Percentiles rank a stretch among this genome's conserved stretches.
Evolutionary conservation across 2,329 filamentous ascomycete genomes (phyloP).

Genomic region (Oidium heveae): DNA sequence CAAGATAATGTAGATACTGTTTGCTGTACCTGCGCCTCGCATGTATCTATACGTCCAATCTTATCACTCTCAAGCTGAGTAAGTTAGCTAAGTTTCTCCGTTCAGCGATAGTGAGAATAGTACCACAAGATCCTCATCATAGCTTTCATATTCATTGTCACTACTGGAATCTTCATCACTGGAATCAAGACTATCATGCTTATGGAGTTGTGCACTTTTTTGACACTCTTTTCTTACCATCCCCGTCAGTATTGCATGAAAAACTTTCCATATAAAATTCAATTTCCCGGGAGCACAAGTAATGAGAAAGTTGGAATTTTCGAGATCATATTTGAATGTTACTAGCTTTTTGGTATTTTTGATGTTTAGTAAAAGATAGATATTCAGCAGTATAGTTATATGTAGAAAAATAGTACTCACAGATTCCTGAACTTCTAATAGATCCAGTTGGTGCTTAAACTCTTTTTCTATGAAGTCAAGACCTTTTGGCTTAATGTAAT

Average conservation of each 20-base stretch:
- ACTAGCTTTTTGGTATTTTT: conserved; percentile 1
- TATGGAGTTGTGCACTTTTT: background rate
- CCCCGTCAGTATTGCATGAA: conserved; percentile 2
- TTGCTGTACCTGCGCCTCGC: background rate
- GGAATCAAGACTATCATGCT: conserved; percentile 3
- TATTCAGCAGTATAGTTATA: too few species aligned
- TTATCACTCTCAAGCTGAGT: conserved; percentile 1
- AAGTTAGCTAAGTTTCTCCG: background rate
- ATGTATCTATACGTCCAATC: background rate
- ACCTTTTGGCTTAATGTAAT: conserved; percentile 8
- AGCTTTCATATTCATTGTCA: conserved; percentile 3
- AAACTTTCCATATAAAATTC: conserved; percentile 2
- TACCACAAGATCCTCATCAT: conserved; percentile 1
- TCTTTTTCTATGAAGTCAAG: conserved; percentile 5
- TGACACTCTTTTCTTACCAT: conserved; percentile 6
- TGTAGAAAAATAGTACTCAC: background rate
- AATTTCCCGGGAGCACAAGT: conserved; percentile 2
- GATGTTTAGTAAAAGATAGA: too few species aligned
- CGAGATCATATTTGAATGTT: conserved; percentile 1
- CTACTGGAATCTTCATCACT: background rate
- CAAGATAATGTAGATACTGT: background rate
- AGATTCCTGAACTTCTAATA: background rate
- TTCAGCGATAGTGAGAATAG: background rate
- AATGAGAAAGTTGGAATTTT: conserved; percentile 2
- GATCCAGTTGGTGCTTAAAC: conserved; percentile 3